Evolutionary conservation across 441 rosid species (phyloP).

Genomic region (Eutrema salsugineum): DNA sequence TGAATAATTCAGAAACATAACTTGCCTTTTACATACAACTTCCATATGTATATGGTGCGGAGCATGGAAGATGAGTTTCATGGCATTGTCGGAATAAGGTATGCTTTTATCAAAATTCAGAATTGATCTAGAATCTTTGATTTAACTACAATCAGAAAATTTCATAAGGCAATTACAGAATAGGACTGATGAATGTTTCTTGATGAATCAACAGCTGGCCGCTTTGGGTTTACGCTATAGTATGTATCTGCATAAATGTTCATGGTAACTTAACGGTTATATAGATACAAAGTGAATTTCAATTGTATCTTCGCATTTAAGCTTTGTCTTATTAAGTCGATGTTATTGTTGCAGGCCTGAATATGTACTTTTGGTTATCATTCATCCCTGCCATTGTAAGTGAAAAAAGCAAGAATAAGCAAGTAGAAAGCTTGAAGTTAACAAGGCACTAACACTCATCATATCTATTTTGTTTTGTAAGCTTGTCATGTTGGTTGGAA

Average conservation of each 20-base stretch:
- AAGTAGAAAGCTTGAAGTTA: background rate
- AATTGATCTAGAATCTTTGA: background rate
- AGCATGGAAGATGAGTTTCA: slow-evolving; percentile 98
- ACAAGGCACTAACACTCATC: background rate
- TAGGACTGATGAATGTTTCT: slow-evolving; percentile 11
- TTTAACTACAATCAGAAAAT: background rate
- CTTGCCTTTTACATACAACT: slow-evolving; percentile 79
- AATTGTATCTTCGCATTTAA: background rate
- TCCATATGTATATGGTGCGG: slow-evolving; percentile 89
- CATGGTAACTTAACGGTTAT: slow-evolving; percentile 53
- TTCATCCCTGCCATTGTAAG: slow-evolving; percentile 95
- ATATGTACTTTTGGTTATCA: slow-evolving; percentile 92
- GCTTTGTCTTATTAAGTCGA: background rate
- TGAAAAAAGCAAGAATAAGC: slow-evolving; percentile 5
- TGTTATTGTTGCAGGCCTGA: slow-evolving; percentile 56
- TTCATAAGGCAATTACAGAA: background rate
- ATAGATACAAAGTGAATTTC: background rate
- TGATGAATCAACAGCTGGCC: slow-evolving; percentile 67
- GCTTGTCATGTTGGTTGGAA: slow-evolving; percentile 93
- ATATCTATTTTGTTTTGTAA: slow-evolving; percentile 29
- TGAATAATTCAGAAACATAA: slow-evolving; percentile 72
- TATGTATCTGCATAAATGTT: slow-evolving; percentile 86
- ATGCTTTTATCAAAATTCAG: slow-evolving; percentile 6
- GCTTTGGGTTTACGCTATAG: slow-evolving; percentile 89
- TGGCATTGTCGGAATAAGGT: slow-evolving; percentile 94